Conservation (phyloP, 2,329 filamentous ascomycete species). For the Pyricularia sp. region DNA sequence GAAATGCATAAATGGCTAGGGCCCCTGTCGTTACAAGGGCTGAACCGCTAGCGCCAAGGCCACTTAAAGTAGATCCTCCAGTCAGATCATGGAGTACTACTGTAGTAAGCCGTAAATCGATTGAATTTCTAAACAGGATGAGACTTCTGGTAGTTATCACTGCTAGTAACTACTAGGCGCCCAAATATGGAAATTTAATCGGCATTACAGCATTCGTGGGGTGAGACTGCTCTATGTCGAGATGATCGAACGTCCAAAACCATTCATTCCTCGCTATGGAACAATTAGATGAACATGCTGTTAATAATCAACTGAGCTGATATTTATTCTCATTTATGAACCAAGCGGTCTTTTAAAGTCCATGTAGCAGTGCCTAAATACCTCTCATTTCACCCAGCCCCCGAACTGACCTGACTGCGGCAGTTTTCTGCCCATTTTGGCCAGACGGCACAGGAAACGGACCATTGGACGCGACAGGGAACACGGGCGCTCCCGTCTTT, state of each 20-base stretch:
- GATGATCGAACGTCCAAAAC: not conserved
- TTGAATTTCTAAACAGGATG: not conserved
- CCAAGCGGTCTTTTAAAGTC: not conserved
- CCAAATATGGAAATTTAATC: not conserved
- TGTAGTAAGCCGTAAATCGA: not conserved
- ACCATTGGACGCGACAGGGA: conserved; percentile 20
- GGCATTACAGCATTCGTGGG: not conserved
- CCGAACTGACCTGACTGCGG: conserved; percentile 4
- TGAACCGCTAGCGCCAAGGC: not conserved
- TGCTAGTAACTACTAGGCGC: not conserved
- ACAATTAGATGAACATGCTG: not conserved
- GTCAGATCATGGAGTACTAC: too few species aligned
- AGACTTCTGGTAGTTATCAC: not conserved
- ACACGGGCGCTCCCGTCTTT: conserved; percentile 18
- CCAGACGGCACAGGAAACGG: conserved; percentile 19
- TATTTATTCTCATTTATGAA: not conserved
- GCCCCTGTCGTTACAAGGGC: not conserved
- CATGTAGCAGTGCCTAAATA: not conserved
- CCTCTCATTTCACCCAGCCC: not conserved
- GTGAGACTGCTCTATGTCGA: not conserved
- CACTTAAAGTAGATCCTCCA: not conserved
- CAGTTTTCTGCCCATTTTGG: conserved; percentile 11
- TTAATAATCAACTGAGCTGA: not conserved
- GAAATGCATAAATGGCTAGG: not conserved
- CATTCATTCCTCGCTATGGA: not conserved